These are phyloP conservation scores for Suillus paluster DNA, from an alignment of 768 basidiomycete genomes.

Conservation along the genomic window DNA sequence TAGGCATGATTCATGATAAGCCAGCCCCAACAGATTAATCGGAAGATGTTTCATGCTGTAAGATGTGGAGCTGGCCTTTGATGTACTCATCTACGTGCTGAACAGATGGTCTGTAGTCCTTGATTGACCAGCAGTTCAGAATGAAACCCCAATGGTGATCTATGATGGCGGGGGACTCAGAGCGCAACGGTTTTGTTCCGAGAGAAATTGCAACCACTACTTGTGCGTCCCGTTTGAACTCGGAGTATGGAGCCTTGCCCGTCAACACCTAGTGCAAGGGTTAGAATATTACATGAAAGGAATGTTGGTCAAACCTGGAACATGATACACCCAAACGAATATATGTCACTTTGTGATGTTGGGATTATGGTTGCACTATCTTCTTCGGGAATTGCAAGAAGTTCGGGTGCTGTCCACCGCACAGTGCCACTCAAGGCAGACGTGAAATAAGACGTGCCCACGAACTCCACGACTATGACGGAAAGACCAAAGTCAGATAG, in stretches of 20 bases:
- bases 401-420: slow-evolving; percentile 12
- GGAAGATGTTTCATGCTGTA: not conserved
- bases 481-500: slow-evolving; percentile 50
- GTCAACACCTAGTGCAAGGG: slow-evolving; percentile 5
- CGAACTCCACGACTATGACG: slow-evolving; percentile 15
- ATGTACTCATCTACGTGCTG: slow-evolving; percentile 32
- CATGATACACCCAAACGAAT: slow-evolving; percentile 40
- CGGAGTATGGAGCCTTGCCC: slow-evolving; percentile 8
- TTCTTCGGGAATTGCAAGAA: slow-evolving; percentile 40
- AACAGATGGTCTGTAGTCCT: not conserved
- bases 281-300: not conserved
- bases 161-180: not conserved
- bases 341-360: slow-evolving; percentile 44
- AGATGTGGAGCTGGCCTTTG: slow-evolving; percentile 17
- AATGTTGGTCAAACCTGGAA: slow-evolving; percentile 7
- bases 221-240: slow-evolving; percentile 16
- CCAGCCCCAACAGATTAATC: not conserved
- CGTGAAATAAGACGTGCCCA: slow-evolving; percentile 14
- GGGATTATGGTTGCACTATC: not conserved
- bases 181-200: slow-evolving; percentile 11
- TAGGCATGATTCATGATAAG: not conserved
- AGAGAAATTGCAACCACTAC: slow-evolving; percentile 11
- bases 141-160: slow-evolving; percentile 15
- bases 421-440: slow-evolving; percentile 6
- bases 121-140: slow-evolving; percentile 22